Evolutionary conservation across 208 protist genomes (phyloP), one percentile per base, ranked within the genome.

Genomic region (Ichthyophonus hoferi): DNA sequence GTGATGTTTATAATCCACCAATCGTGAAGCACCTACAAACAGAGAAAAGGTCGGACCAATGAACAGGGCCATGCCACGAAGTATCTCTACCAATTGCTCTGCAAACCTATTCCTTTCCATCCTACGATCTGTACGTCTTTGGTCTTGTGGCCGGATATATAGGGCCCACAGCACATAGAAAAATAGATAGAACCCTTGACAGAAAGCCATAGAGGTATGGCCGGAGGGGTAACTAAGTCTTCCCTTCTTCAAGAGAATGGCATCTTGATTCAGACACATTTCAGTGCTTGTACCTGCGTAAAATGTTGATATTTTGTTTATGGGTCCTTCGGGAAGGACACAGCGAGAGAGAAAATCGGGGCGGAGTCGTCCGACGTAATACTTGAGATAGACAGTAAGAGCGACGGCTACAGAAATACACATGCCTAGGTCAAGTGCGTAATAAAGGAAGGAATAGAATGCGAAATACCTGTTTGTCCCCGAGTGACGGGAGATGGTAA

Each of bases 131-230:
- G 24, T 7, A 67, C 14, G 7, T 7, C 50, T 7, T 67, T 7
- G 50, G 50, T 67, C 50, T 67, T 67, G 14, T 67, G 50, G 50
- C 7, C 50, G 50, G 14, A 67, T 24, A 67, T 67, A 67, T 24
- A 67, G 50, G 7, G 50, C 7, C 50, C 50, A 67, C 50, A 67
- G 7, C 14, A 24, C 24, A 24, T 67, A 67, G 50, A 67, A 67
- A 7, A 67, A n/a, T 24, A 67, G 7, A 24, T 67, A 67, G 50
- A 67, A 67, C 50, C 50, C 81, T 38, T 85, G 81, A 34, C 81
- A 85, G 81, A 85, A 85, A 38, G 81, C 81, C 33, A 85, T 41
- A 35, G 24, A 37, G 35, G 81, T 85, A 38, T 85, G 81, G 7
- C 81, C 81, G 3, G 81, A 85, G 12, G 81, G 81, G 81, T 85